phyloP scores from a whole-genome alignment of 176 grass and related monocot genomes.

The Zea mays region DNA sequence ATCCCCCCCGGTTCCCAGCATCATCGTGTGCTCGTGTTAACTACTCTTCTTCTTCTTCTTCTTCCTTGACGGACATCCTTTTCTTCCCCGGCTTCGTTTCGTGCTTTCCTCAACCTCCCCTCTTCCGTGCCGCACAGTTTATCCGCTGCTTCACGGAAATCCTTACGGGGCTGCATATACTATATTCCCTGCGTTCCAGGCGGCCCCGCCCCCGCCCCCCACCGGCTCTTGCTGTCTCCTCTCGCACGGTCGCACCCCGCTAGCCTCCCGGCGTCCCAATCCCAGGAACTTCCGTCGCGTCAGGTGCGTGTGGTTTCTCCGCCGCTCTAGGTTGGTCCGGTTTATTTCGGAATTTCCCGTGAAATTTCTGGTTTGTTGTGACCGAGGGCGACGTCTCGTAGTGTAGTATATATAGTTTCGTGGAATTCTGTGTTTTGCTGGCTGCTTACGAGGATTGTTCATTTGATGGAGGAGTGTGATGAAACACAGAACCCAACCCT shows the following conservation, averaged over 20 bases:
- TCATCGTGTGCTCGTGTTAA: slow-evolving; percentile 4
- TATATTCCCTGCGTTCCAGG: background rate
- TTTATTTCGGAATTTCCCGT: background rate
- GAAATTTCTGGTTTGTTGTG: background rate
- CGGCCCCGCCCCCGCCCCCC: no score
- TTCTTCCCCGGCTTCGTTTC: background rate
- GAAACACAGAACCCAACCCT: slow-evolving; percentile 1
- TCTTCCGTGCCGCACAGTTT: slow-evolving; percentile 34
- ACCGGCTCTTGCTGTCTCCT: slow-evolving; percentile 11
- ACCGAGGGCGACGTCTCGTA: background rate
- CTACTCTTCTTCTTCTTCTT: background rate
- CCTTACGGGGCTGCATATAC: background rate
- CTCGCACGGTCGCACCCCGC: background rate
- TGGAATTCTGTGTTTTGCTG: background rate
- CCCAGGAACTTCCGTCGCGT: slow-evolving; percentile 28
- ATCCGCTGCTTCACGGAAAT: slow-evolving; percentile 37
- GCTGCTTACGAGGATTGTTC: background rate
- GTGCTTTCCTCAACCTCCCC: slow-evolving; percentile 24
- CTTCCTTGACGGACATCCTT: background rate
- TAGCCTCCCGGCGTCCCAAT: background rate
- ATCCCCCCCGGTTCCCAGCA: background rate
- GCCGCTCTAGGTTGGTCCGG: background rate
- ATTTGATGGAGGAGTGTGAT: background rate
- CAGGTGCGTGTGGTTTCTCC: slow-evolving; percentile 29
- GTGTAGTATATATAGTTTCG: slow-evolving; percentile 37